Conservation (phyloP, 495 filamentous ascomycete genomes). For the Penicillium longicatenatum region DNA sequence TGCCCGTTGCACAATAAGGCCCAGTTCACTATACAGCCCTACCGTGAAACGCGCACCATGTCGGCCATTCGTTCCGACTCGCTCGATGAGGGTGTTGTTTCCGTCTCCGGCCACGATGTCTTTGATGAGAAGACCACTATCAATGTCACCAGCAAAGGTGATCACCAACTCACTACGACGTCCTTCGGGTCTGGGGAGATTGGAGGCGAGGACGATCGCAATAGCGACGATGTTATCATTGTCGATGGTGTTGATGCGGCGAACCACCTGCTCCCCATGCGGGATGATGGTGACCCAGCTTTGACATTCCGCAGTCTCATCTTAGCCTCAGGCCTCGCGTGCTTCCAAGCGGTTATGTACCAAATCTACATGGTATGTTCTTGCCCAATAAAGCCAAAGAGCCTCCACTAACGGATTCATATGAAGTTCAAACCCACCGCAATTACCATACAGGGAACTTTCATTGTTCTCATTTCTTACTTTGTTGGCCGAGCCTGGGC, state of each 20-base stretch:
- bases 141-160: constrained; percentile 1
- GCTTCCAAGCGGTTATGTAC: constrained; percentile 51
- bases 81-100: not conserved
- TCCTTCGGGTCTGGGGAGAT: constrained; percentile 19
- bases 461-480: constrained; percentile 45
- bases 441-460: constrained; percentile 34
- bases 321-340: constrained; percentile 44
- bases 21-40: not conserved
- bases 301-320: constrained; percentile 50
- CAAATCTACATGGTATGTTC: constrained; percentile 44
- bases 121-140: not conserved
- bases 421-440: constrained; percentile 34
- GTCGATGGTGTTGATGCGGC: constrained; percentile 34
- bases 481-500: constrained; percentile 45
- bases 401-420: not conserved
- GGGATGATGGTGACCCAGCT: constrained; percentile 47
- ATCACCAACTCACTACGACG: not conserved
- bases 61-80: not conserved
- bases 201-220: constrained; percentile 13
- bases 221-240: constrained; percentile 25
- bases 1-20: not conserved
- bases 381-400: not conserved
- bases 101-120: constrained; percentile 9
- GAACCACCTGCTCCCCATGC: constrained; percentile 39
- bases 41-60: not conserved